phyloP scores from a whole-genome alignment of 2,329 filamentous ascomycete genomes.

The Aplosporella prunicola region DNA sequence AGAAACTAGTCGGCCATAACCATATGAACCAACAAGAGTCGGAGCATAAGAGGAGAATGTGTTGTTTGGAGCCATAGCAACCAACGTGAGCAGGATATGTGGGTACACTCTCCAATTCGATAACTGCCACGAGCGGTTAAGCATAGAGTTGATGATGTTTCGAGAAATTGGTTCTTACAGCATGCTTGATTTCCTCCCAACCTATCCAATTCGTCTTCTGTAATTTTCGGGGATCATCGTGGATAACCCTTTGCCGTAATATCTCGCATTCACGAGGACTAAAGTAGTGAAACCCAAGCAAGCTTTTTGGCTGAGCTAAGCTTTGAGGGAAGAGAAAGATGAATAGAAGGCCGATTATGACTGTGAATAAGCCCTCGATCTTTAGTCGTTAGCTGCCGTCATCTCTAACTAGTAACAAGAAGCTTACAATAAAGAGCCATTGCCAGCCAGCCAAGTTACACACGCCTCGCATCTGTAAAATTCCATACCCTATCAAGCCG shows the following conservation, averaged over 20 bases:
- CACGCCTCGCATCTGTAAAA: conserved; percentile 41
- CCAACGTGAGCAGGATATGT: conserved; percentile 24
- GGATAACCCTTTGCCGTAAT: conserved; percentile 19
- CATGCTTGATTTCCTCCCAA: conserved; percentile 1
- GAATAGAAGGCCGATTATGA: conserved; percentile 34
- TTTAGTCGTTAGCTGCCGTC: background rate
- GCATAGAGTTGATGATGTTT: background rate
- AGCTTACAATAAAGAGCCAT: conserved; percentile 40
- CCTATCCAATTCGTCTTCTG: conserved; percentile 9
- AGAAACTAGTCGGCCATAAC: conserved; percentile 19
- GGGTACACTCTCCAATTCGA: conserved; percentile 24
- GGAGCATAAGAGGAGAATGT: conserved; percentile 25
- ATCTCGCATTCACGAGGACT: conserved; percentile 35
- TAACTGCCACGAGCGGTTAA: conserved; percentile 1
- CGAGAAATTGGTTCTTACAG: background rate
- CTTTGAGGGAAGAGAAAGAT: conserved; percentile 39
- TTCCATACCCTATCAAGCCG: background rate
- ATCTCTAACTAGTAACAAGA: background rate
- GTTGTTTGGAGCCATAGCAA: conserved; percentile 22
- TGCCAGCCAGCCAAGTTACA: conserved; percentile 45
- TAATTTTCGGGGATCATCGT: conserved; percentile 10
- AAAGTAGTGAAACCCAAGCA: conserved; percentile 32
- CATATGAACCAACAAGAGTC: conserved; percentile 20
- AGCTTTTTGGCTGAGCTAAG: conserved; percentile 35
- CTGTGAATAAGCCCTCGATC: conserved; percentile 46